Evolutionary conservation across 129 eudicot genomes (phyloP).

Genomic region (Silybum marianum): DNA sequence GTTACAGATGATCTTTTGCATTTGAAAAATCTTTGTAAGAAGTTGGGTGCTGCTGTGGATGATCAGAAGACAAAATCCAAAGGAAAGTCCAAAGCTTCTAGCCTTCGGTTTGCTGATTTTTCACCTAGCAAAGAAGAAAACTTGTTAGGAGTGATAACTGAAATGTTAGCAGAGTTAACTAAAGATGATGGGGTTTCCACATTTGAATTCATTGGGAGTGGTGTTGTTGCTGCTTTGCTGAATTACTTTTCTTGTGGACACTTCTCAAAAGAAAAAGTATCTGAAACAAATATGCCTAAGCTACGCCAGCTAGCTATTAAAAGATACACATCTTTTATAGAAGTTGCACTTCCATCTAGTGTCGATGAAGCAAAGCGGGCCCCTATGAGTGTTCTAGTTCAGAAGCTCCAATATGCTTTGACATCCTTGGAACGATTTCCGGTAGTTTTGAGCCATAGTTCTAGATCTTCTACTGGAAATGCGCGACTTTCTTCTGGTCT

Average conservation of each 20-base stretch:
- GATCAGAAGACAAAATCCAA: constrained; percentile 64
- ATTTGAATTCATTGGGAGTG: constrained; percentile 96
- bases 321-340: constrained; percentile 72
- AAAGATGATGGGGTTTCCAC: constrained; percentile 95
- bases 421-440: constrained; percentile 95
- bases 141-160: constrained; percentile 63
- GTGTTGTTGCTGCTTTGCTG: constrained; percentile 78
- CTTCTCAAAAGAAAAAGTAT: constrained; percentile 68
- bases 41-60: constrained; percentile 67
- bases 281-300: constrained; percentile 63
- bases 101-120: constrained; percentile 47
- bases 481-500: constrained; percentile 87
- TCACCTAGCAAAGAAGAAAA: constrained; percentile 73
- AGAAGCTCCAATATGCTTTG: constrained; percentile 92
- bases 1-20: constrained; percentile 87
- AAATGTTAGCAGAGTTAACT: constrained; percentile 78
- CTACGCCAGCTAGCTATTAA: constrained; percentile 79
- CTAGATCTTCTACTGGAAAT: constrained; percentile 74
- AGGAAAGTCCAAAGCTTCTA: constrained; percentile 77
- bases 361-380: constrained; percentile 49
- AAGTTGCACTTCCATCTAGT: constrained; percentile 68
- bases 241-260: constrained; percentile 86
- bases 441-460: constrained; percentile 80
- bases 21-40: constrained; percentile 71
- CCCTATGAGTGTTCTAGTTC: constrained; percentile 83